These are phyloP conservation scores for Ceratobasidium sp. DNA, from an alignment of 1,284 basidiomycete species.

Conservation along the genomic window DNA sequence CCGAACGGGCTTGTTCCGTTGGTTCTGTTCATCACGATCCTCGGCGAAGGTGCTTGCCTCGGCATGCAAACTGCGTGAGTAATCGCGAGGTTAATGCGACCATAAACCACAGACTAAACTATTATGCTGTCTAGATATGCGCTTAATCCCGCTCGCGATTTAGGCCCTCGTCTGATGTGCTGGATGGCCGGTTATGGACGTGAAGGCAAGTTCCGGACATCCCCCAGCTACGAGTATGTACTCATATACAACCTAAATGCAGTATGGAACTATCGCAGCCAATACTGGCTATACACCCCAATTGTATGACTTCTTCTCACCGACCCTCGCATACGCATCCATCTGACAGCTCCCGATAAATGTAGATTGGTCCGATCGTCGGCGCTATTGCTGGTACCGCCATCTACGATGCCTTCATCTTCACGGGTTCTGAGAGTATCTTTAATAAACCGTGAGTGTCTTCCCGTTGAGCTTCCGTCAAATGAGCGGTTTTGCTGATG, in stretches of 20 bases:
- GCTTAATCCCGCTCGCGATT: constrained; percentile 74
- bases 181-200: constrained; percentile 72
- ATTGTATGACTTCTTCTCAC: constrained; percentile 57
- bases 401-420: constrained; percentile 57
- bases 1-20: constrained; percentile 68
- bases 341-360: constrained; percentile 40
- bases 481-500: neutral
- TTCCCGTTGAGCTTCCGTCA: neutral
- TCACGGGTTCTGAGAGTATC: constrained; percentile 56
- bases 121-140: constrained; percentile 58
- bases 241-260: constrained; percentile 45
- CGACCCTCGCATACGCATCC: neutral
- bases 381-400: constrained; percentile 56
- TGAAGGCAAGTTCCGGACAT: constrained; percentile 53
- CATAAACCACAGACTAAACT: neutral
- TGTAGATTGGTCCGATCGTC: constrained; percentile 51
- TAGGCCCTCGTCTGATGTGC: constrained; percentile 72
- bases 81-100: constrained; percentile 42
- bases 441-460: constrained; percentile 50
- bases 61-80: constrained; percentile 67
- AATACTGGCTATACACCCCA: constrained; percentile 85
- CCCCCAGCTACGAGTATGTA: constrained; percentile 49
- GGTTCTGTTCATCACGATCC: constrained; percentile 67
- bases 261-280: constrained; percentile 56
- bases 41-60: constrained; percentile 68